Percentiles rank a stretch among this genome's conserved stretches.
These are phyloP conservation scores for Macaranga tanarius DNA, from an alignment of 441 rosid genomes.

Conservation along the genomic window DNA sequence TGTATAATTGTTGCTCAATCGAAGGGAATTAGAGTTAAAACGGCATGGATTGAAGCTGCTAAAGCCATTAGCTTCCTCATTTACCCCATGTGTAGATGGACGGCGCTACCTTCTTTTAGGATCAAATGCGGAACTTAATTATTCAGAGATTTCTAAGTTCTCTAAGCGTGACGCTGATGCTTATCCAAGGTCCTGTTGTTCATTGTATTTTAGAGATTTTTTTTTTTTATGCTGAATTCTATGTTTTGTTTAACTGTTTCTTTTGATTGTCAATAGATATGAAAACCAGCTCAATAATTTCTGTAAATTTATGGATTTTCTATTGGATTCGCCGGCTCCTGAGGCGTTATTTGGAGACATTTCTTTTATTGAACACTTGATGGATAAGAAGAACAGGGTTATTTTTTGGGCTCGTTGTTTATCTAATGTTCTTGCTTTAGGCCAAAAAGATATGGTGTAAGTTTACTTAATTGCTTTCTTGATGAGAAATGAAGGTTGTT, in stretches of 20 bases:
- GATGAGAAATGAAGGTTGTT: not conserved
- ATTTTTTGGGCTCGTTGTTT: slow-evolving; percentile 71
- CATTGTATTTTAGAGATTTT: too few relatives aligned
- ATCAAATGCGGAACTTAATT: slow-evolving; percentile 53
- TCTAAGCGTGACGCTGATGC: slow-evolving; percentile 72
- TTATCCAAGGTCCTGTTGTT: slow-evolving; percentile 50
- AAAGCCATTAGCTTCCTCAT: slow-evolving; percentile 85
- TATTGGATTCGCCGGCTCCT: slow-evolving; percentile 77
- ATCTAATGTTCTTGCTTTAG: slow-evolving; percentile 53
- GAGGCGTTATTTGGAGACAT: slow-evolving; percentile 46
- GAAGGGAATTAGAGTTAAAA: slow-evolving; percentile 68
- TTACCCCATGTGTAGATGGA: slow-evolving; percentile 84
- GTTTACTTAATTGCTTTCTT: slow-evolving; percentile 3
- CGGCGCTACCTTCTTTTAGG: slow-evolving; percentile 76
- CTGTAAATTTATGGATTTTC: slow-evolving; percentile 71
- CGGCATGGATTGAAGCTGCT: slow-evolving; percentile 78
- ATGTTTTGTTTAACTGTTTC: too few relatives aligned
- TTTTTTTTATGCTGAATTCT: too few relatives aligned
- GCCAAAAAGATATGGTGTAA: slow-evolving; percentile 89
- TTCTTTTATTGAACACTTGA: slow-evolving; percentile 50
- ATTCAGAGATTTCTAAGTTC: slow-evolving; percentile 84
- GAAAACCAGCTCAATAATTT: slow-evolving; percentile 76
- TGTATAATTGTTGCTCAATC: not conserved
- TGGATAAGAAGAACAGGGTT: slow-evolving; percentile 47
- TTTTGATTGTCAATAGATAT: slow-evolving; percentile 43